A percentile compares a stretch with the other conserved stretches of the same genome.
These are phyloP conservation scores for Sonneratia alba DNA, from an alignment of 345 rosid genomes.

Conservation along the genomic window DNA sequence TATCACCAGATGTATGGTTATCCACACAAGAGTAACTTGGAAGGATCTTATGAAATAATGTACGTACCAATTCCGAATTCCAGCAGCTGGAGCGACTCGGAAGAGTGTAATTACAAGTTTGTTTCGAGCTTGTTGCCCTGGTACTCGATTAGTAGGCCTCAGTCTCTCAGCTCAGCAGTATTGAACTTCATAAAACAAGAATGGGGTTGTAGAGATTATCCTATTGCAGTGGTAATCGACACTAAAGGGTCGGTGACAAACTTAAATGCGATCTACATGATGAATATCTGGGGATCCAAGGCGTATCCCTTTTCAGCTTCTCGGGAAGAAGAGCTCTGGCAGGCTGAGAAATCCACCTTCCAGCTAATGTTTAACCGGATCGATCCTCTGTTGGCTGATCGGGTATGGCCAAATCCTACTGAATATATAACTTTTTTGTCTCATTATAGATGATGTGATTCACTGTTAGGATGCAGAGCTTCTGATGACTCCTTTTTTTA, in stretches of 20 bases:
- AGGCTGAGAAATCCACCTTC: constrained; percentile 43
- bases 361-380: constrained; percentile 40
- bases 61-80: constrained; percentile 57
- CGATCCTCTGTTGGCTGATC: constrained; percentile 34
- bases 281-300: constrained; percentile 57
- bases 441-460: too few relatives aligned
- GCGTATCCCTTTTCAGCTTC: constrained; percentile 66
- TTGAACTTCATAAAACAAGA: constrained; percentile 37
- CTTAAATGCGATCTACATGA: constrained; percentile 61
- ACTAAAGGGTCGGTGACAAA: constrained; percentile 40
- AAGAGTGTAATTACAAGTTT: constrained; percentile 28
- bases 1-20: constrained; percentile 49
- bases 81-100: constrained; percentile 42
- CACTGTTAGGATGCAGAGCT: too few relatives aligned
- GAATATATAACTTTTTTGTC: not conserved
- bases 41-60: constrained; percentile 37
- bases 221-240: constrained; percentile 53
- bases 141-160: constrained; percentile 52
- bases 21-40: constrained; percentile 24
- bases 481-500: too few relatives aligned
- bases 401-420: constrained; percentile 31
- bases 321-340: constrained; percentile 63
- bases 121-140: constrained; percentile 47
- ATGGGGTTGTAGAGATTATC: constrained; percentile 41
- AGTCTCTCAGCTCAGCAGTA: constrained; percentile 36